Percentiles rank a stretch among this genome's conserved stretches.
Evolutionary conservation across 768 basidiomycete species (phyloP).

Genomic region (Boletus rubescentipes): DNA sequence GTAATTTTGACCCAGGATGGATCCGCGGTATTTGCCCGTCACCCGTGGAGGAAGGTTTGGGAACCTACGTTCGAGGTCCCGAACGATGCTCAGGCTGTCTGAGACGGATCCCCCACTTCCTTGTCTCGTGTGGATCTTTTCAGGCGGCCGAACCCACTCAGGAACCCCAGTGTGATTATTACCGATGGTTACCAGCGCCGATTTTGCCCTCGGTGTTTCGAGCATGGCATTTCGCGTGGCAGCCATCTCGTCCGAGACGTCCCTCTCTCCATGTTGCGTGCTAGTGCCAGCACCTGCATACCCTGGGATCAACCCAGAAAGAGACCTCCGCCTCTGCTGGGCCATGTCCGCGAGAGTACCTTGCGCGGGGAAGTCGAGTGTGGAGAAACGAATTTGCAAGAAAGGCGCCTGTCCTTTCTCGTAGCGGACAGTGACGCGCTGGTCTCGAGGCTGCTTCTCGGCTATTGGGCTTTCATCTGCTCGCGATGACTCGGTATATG

Average conservation of each 20-base stretch:
- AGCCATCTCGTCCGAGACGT: slow-evolving; percentile 12
- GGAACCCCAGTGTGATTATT: not conserved
- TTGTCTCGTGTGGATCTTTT: slow-evolving; percentile 5
- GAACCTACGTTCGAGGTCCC: slow-evolving; percentile 53
- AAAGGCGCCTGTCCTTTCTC: slow-evolving; percentile 45
- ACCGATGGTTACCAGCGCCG: slow-evolving; percentile 1
- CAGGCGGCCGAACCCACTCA: slow-evolving; percentile 17
- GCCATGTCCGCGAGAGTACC: slow-evolving; percentile 11
- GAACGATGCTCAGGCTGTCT: slow-evolving; percentile 46
- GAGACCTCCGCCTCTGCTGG: slow-evolving; percentile 17
- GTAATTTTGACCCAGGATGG: slow-evolving; percentile 22
- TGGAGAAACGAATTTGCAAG: slow-evolving; percentile 56
- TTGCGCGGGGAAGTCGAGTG: slow-evolving; percentile 41
- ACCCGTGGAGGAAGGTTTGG: slow-evolving; percentile 46
- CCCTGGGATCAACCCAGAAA: slow-evolving; percentile 8
- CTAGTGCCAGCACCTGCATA: not conserved
- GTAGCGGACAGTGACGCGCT: slow-evolving; percentile 52
- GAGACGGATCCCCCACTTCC: slow-evolving; percentile 34
- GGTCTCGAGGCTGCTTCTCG: slow-evolving; percentile 16
- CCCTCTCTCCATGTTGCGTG: not conserved
- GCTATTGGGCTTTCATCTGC: not conserved
- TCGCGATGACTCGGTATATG: slow-evolving; percentile 23
- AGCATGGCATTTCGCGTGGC: not conserved
- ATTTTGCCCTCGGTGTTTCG: slow-evolving; percentile 14
- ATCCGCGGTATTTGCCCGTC: slow-evolving; percentile 28